A percentile compares a stretch with the other conserved stretches of the same genome.
Conservation (phyloP, 2,329 filamentous ascomycete genomes). For the Mollisiaceae sp. region DNA sequence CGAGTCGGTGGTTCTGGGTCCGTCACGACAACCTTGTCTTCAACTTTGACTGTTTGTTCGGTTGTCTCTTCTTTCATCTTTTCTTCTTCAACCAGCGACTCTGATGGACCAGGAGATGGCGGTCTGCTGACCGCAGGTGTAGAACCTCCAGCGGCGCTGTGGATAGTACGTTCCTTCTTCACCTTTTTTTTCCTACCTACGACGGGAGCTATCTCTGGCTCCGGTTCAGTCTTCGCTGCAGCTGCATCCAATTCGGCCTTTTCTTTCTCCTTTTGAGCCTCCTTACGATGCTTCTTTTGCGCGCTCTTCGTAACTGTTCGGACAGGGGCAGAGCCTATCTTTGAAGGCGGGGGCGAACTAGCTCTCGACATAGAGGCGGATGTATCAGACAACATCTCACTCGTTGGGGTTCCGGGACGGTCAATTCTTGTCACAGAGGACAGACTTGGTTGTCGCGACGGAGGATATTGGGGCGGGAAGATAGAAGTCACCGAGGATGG, state of each 20-base stretch:
- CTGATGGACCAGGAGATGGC: constrained; percentile 32
- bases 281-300: constrained; percentile 76
- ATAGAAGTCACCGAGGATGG: constrained; percentile 44
- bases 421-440: constrained; percentile 52
- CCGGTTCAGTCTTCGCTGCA: constrained; percentile 47
- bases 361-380: constrained; percentile 75
- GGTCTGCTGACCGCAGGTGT: constrained; percentile 39
- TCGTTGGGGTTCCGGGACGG: constrained; percentile 73
- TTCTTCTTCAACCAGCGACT: constrained; percentile 19
- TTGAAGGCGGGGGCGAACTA: constrained; percentile 71
- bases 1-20: constrained; percentile 26
- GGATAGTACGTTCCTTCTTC: constrained; percentile 69
- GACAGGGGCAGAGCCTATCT: constrained; percentile 71
- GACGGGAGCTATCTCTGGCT: constrained; percentile 69
- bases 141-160: constrained; percentile 39
- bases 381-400: constrained; percentile 77
- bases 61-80: constrained; percentile 16
- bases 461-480: constrained; percentile 47
- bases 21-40: constrained; percentile 21
- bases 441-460: constrained; percentile 56
- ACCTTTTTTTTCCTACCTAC: constrained; percentile 84
- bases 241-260: constrained; percentile 59
- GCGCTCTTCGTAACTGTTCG: constrained; percentile 77
- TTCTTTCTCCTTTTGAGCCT: constrained; percentile 68
- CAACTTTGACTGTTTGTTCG: constrained; percentile 15